These are phyloP conservation scores for Aspergillus pseudonomiae DNA, from an alignment of 2,329 filamentous ascomycete genomes.

Conservation along the genomic window DNA sequence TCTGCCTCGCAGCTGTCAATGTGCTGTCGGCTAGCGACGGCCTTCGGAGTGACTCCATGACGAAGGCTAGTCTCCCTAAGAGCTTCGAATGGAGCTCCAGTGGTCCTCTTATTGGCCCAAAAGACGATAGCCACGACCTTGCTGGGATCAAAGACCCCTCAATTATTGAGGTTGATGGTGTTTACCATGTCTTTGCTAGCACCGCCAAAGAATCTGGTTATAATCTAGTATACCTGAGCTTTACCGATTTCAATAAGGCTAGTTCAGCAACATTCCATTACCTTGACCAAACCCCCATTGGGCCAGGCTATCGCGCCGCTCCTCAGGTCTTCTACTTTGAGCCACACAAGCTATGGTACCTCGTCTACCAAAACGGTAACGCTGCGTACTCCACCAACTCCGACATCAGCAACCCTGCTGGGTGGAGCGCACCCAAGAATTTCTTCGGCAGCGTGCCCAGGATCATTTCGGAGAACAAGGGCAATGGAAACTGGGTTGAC, in stretches of 20 bases:
- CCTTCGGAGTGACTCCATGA: too few species aligned
- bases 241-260: slow-evolving; percentile 12
- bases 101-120: slow-evolving; percentile 2
- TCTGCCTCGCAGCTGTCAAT: too few species aligned
- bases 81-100: slow-evolving; percentile 12
- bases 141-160: slow-evolving; percentile 13
- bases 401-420: slow-evolving; percentile 6
- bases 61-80: not conserved
- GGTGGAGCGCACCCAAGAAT: slow-evolving; percentile 8
- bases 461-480: slow-evolving; percentile 7
- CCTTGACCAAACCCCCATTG: slow-evolving; percentile 9
- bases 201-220: slow-evolving; percentile 9
- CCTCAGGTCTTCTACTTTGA: slow-evolving; percentile 8
- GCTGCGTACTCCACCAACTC: slow-evolving; percentile 11
- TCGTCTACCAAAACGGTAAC: slow-evolving; percentile 10
- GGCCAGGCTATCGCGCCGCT: slow-evolving; percentile 10
- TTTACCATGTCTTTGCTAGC: slow-evolving; percentile 14
- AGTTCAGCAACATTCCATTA: slow-evolving; percentile 9
- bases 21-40: too few species aligned
- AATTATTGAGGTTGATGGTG: slow-evolving; percentile 4
- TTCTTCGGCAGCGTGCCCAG: slow-evolving; percentile 5
- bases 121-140: slow-evolving; percentile 3
- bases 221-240: slow-evolving; percentile 12
- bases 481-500: slow-evolving; percentile 5
- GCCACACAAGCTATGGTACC: slow-evolving; percentile 10